Conservation (phyloP, 345 rosid species). For the Physaria fendleri region DNA sequence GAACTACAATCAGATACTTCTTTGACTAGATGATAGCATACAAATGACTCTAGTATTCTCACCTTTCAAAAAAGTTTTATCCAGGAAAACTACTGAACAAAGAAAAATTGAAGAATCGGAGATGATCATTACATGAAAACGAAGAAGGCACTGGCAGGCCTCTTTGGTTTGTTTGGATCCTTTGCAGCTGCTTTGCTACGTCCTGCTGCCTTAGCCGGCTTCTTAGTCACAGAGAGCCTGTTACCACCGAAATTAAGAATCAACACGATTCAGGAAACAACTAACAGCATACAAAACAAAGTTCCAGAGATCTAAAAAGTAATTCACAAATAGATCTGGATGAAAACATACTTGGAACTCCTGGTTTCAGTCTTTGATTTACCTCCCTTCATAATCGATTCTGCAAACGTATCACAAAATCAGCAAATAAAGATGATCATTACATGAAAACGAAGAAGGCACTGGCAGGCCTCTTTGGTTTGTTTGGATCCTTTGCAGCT, state of each 20-base stretch:
- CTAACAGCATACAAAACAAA: conserved; percentile 18
- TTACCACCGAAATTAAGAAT: background rate
- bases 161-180: conserved; percentile 72
- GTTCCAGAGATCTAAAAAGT: conserved; percentile 1
- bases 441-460: conserved; percentile 95
- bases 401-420: conserved; percentile 35
- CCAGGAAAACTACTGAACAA: conserved; percentile 10
- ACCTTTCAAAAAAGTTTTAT: conserved; percentile 20
- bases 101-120: background rate
- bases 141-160: conserved; percentile 75
- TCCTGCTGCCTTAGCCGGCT: conserved; percentile 40
- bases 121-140: conserved; percentile 73
- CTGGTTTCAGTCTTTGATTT: conserved; percentile 78
- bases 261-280: background rate
- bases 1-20: background rate
- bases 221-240: conserved; percentile 80
- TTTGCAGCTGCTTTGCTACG: conserved; percentile 48
- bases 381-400: conserved; percentile 79
- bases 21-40: background rate
- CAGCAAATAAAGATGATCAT: too few relatives aligned
- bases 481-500: conserved; percentile 66
- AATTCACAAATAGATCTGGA: background rate
- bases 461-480: conserved; percentile 70
- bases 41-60: conserved; percentile 16
- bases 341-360: conserved; percentile 57